Percentiles rank a stretch among this genome's conserved stretches.
Evolutionary conservation across 2,329 filamentous ascomycete species (phyloP).

Genomic region (Colletotrichum sp.): DNA sequence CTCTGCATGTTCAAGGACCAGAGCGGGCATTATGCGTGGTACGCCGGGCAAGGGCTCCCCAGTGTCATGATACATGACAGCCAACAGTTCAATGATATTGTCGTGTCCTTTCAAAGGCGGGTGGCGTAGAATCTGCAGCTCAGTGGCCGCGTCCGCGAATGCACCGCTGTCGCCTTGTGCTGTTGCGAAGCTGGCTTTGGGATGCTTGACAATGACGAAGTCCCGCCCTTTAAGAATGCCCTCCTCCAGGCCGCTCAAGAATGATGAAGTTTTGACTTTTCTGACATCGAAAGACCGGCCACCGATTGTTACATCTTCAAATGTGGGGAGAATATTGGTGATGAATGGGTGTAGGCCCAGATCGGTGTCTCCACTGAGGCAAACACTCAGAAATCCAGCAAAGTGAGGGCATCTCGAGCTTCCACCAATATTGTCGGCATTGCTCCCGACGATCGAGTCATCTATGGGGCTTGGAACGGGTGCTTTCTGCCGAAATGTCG

Average conservation of each 20-base stretch:
- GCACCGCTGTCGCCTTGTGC: neutral
- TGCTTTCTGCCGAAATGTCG: neutral
- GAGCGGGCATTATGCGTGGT: neutral
- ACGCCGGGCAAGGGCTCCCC: neutral
- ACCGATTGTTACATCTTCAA: neutral
- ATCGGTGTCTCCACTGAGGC: neutral
- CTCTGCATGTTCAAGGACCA: neutral
- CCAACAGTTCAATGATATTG: neutral
- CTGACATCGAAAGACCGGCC: neutral
- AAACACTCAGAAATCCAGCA: neutral
- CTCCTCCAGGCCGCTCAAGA: neutral
- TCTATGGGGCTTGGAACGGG: neutral
- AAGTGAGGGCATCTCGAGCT: neutral
- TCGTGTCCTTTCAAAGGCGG: neutral
- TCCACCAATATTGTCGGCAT: neutral
- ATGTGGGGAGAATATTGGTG: neutral
- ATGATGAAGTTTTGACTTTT: neutral
- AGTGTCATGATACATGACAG: neutral
- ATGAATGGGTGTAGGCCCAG: neutral
- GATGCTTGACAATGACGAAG: neutral
- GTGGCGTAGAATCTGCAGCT: neutral
- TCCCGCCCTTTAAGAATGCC: neutral
- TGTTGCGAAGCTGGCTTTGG: neutral
- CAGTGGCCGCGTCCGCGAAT: neutral
- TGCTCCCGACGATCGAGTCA: neutral